Base-by-base conservation (phyloP, 2,329 filamentous ascomycete genomes). In the Neonectria magnoliae region DNA sequence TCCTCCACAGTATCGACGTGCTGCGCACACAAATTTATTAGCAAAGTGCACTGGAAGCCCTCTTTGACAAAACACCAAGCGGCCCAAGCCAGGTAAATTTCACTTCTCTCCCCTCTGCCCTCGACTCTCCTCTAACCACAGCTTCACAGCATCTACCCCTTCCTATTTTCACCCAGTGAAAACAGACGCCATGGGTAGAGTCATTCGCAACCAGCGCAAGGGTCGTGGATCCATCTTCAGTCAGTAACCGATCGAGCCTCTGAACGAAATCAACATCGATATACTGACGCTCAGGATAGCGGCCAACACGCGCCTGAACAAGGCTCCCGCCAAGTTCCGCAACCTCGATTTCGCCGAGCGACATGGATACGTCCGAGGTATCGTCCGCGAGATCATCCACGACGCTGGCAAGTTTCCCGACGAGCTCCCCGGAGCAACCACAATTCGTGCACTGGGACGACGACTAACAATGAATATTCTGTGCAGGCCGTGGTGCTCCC, bases 361-460 rank as follows among this genome's bases (percentile, higher is more conserved):
- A 82, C 95, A 98, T 90, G 96, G 96, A 79, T 99, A 99, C 88
- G 87, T 97, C 81, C 93, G 96, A 78, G 96, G 96, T 85, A 90
- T 98, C 74, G 94, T 99, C 82, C 97, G 96, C 90, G 93, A 98
- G 81, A 98, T 98, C 85, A 92, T 99, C 85, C 96, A 99, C 91
- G 96, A 99, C 86, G 90, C 94, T 78, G 96, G 96, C 76, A 72
- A 80, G 79, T 81, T 69, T 56, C 66, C 61, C 66, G 66, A 71
- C 62, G 62, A 67, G 53, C 59, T 67, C 60, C 56, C 56, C 33
- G 45, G 60, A 59, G 22, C 42, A 44, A 33, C 66, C 56, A 67
- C 68, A 60, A 60, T 45, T 44, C 33, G 65, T 57, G 54, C 62
- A 59, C 45, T 65, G 67, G 60, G 58, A 68, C 66, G 60, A 66